Base-by-base conservation (phyloP, 345 rosid species). In the Viola odorata region DNA sequence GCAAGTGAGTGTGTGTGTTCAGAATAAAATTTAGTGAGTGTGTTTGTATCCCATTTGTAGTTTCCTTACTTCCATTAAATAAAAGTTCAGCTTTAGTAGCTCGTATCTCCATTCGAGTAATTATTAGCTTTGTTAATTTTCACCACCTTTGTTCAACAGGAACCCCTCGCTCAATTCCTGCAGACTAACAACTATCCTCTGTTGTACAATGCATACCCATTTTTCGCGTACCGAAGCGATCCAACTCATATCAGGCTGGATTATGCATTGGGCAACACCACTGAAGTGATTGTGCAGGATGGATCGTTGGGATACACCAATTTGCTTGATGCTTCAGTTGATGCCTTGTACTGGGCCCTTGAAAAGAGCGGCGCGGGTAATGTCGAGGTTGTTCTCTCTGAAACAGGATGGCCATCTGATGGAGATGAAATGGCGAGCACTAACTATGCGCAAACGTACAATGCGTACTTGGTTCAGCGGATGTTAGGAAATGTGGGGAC, bases 341-440 rank as follows among this genome's bases (percentile, higher is more conserved):
- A 66, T 52, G 44, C 58, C 3, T 4, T 44, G 3, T 50, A 58
- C 37, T 41, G 11, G 4, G 64, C 52, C 32, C 38, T 58, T 15
- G 54, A 51, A n/a, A 58, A 51, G 5, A 15, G 41, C 12, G 58
- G 58, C 7, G 55, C 39, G 11, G 4, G 3, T 4, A 1, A 51
- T 13, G 50, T 62, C 7, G 50, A 52, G 10, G 48, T 41, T 16
- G 1, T 48, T 5, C 41, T 62, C 6, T 16, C 50, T 17, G 58
- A 52, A 53, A 62, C 66, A 7, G 58, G 66, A 23, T 62, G 66
- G 66, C 58, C 66, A 0, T 52, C 66, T 3, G 50, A 0, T 2
- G 49, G 50, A 12, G 60, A 55, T n/a, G 4, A 49, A 9, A 32
- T n/a, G 13, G 60, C 53, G 0, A 55, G 3, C 3, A 10, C 37